These are phyloP conservation scores for Teratosphaeria nubilosa DNA, from an alignment of 2,329 filamentous ascomycete species.

Conservation along the genomic window DNA sequence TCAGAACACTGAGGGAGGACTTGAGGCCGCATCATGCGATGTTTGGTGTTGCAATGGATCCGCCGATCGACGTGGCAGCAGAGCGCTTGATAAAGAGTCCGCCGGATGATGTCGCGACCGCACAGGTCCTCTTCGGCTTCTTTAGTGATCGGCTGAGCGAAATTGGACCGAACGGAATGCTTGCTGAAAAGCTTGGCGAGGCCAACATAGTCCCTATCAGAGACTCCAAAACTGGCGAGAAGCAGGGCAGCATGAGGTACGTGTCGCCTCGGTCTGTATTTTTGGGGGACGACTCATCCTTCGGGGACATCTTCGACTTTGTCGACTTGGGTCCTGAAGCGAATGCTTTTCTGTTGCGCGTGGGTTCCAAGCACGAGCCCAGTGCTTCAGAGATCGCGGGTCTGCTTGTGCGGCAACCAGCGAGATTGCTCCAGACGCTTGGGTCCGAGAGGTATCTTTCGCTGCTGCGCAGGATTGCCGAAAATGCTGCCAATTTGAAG, in stretches of 20 bases:
- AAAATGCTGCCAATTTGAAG: constrained; percentile 59
- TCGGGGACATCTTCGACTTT: constrained; percentile 90
- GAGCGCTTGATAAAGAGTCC: constrained; percentile 61
- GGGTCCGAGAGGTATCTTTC: constrained; percentile 81
- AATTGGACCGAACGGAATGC: constrained; percentile 47
- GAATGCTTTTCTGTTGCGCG: constrained; percentile 78
- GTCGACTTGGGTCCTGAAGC: constrained; percentile 85
- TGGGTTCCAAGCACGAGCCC: constrained; percentile 85
- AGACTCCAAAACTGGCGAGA: constrained; percentile 8
- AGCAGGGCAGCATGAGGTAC: constrained; percentile 35
- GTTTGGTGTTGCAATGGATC: constrained; percentile 77
- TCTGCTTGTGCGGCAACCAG: constrained; percentile 74
- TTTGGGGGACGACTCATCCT: constrained; percentile 61
- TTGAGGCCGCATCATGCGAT: constrained; percentile 73
- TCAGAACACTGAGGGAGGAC: constrained; percentile 64
- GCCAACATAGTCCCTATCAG: constrained; percentile 63
- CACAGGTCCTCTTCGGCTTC: constrained; percentile 68
- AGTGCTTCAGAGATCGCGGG: constrained; percentile 76
- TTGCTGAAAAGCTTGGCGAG: constrained; percentile 50
- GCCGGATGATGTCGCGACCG: constrained; percentile 56
- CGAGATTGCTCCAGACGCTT: constrained; percentile 67
- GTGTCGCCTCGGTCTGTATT: constrained; percentile 68
- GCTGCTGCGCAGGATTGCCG: constrained; percentile 69
- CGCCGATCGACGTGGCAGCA: constrained; percentile 67
- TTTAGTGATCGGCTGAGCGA: constrained; percentile 69